Base-by-base conservation (phyloP, 768 basidiomycete genomes). In the Amylocystis lapponica region DNA sequence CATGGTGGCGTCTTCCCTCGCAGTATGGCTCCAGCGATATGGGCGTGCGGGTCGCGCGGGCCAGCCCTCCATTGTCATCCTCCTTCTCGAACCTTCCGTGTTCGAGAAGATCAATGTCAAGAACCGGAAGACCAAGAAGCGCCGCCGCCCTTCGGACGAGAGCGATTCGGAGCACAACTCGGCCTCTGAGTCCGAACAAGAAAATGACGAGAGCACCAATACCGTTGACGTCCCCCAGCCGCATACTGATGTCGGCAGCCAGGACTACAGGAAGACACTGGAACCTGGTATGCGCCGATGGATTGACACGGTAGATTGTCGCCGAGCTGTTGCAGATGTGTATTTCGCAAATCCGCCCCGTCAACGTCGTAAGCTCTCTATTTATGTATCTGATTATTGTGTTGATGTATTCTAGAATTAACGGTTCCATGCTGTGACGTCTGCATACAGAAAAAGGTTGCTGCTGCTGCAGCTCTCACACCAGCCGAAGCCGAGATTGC, bases 11-110 rank as follows among this genome's bases (percentile, higher is more conserved):
- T 16, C 43, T 1, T 64, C 64, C 0, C 53, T 69, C 0, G 48
- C 60, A 0, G 50, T 65, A 2, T 67, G 62, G 62, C 55, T 54
- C 1, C 67, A 70, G 43, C 51, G 62, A 0, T 26, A 33, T 0
- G 53, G 50, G 4, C 39, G 50, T 7, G 50, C 47, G 19, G 53
- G 39, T 1, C 48, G 52, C 0, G 29, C 16, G 2, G 29, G n/a
- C 7, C 21, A 29, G 10, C 38, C 21, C 3, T 37, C 46, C 3
- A 19, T 26, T 16, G 31, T 29, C 2, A 26, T 39, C 5, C 31
- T 39, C 13, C 35, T 48, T 11, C 41, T 47, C 27, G 46, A 43
- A 21, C 20, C 14, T 11, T 22, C 32, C 5, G 39, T 26, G 4
- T 42, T 45, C 16, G 5, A 45, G 29, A 9, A 9, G 29, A n/a